phyloP scores from a whole-genome alignment of 2,329 filamentous ascomycete species.

The Paracamarosporium sp. region DNA sequence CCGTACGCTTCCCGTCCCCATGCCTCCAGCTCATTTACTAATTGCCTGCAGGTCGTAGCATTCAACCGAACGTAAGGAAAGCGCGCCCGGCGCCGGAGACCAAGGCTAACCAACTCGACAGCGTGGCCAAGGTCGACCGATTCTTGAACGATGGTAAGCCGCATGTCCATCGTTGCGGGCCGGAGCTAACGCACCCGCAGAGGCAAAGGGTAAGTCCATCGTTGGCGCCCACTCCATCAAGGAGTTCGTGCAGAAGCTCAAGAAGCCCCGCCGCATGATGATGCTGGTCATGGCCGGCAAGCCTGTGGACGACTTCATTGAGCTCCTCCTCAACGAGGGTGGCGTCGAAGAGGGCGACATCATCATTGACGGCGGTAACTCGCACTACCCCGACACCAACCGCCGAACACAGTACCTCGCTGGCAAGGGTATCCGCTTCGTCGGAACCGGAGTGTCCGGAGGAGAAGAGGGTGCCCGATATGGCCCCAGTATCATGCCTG shows the following conservation, averaged over 20 bases:
- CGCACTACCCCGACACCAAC: conserved; percentile 99
- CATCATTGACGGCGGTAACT: conserved; percentile 99
- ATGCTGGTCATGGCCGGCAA: conserved; percentile 98
- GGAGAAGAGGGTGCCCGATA: conserved; percentile 99
- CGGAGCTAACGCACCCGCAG: conserved; percentile 42
- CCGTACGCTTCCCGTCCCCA: conserved; percentile 53
- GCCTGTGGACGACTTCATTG: conserved; percentile 98
- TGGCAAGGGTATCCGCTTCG: conserved; percentile 89
- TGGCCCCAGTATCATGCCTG: conserved; percentile 97
- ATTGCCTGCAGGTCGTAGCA: conserved; percentile 68
- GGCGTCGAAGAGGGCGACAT: conserved; percentile 73
- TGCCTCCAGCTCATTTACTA: conserved; percentile 15
- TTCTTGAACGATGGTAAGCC: conserved; percentile 75
- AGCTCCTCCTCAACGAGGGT: conserved; percentile 74
- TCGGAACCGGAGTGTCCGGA: conserved; percentile 96
- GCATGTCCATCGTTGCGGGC: conserved; percentile 50
- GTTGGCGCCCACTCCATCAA: conserved; percentile 91
- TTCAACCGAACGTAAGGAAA: conserved; percentile 83
- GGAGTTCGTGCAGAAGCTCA: conserved; percentile 96
- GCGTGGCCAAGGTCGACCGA: conserved; percentile 92
- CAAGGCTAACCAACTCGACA: conserved; percentile 31
- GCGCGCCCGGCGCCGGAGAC: background rate
- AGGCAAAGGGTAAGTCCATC: conserved; percentile 80
- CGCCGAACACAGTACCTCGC: conserved; percentile 90
- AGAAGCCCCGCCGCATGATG: conserved; percentile 97